These are phyloP conservation scores for Fonsecaea multimorphosa DNA, from an alignment of 2,329 filamentous ascomycete genomes.

Conservation along the genomic window DNA sequence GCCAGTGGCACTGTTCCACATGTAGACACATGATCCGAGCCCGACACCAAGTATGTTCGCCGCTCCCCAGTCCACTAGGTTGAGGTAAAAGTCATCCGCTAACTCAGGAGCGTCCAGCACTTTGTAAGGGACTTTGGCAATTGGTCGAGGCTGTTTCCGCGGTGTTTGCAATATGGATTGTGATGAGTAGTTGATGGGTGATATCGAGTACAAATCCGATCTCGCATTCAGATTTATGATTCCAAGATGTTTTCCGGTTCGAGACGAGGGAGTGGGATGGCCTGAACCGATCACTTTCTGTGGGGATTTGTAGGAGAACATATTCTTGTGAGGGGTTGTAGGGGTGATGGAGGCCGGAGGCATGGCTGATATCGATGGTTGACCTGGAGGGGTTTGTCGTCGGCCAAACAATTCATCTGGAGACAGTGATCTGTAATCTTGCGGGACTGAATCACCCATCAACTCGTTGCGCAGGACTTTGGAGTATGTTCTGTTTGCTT, in stretches of 20 bases:
- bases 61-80: conserved; percentile 96
- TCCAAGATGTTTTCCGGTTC: conserved; percentile 71
- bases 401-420: conserved; percentile 56
- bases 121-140: conserved; percentile 97
- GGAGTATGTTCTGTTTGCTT: conserved; percentile 93
- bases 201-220: conserved; percentile 93
- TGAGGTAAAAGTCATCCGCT: conserved; percentile 96
- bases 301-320: conserved; percentile 85
- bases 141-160: conserved; percentile 82
- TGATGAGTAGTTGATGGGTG: conserved; percentile 88
- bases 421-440: conserved; percentile 61
- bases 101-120: conserved; percentile 95
- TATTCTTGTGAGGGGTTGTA: conserved; percentile 95
- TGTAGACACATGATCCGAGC: conserved; percentile 90
- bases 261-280: conserved; percentile 87
- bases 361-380: conserved; percentile 65
- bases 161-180: conserved; percentile 93
- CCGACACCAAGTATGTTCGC: conserved; percentile 94
- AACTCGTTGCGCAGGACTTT: conserved; percentile 86
- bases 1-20: conserved; percentile 95
- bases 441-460: conserved; percentile 88
- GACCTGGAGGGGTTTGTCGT: conserved; percentile 80
- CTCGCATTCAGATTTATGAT: conserved; percentile 87
- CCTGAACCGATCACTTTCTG: conserved; percentile 73
- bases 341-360: conserved; percentile 78